Percentiles rank a stretch among this genome's conserved stretches.
Conservation (phyloP, 2,329 filamentous ascomycete genomes). For the Didymella glomerata region DNA sequence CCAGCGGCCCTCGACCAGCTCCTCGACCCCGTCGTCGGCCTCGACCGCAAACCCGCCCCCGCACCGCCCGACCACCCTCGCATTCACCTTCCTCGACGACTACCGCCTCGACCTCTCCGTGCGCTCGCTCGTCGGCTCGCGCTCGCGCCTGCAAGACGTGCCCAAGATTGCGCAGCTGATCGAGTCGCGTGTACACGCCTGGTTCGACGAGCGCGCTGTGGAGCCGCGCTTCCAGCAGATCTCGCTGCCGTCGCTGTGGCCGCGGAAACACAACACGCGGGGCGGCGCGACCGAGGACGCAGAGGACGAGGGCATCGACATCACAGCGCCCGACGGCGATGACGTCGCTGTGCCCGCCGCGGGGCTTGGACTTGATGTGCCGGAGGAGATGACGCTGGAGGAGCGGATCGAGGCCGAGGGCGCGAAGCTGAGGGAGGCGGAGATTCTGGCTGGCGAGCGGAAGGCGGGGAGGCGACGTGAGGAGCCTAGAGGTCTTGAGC, state of each 20-base stretch:
- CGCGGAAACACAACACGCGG: slow-evolving; percentile 81
- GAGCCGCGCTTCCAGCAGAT: slow-evolving; percentile 90
- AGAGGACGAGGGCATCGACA: background rate
- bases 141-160: slow-evolving; percentile 83
- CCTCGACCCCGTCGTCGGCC: slow-evolving; percentile 15
- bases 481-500: background rate
- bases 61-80: slow-evolving; percentile 78
- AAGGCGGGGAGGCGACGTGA: background rate
- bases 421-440: slow-evolving; percentile 49
- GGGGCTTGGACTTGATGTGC: background rate
- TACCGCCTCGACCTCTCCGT: slow-evolving; percentile 86
- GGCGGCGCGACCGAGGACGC: slow-evolving; percentile 63
- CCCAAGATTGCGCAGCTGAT: slow-evolving; percentile 88
- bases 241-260: slow-evolving; percentile 82
- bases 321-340: background rate
- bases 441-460: slow-evolving; percentile 45
- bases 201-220: slow-evolving; percentile 88
- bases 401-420: slow-evolving; percentile 44
- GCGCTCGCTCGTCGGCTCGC: slow-evolving; percentile 78
- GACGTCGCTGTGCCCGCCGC: background rate
- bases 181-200: slow-evolving; percentile 79
- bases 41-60: slow-evolving; percentile 13
- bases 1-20: background rate
- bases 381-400: slow-evolving; percentile 10
- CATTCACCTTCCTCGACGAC: slow-evolving; percentile 92